Evolutionary conservation across 2,329 filamentous ascomycete genomes (phyloP).

Genomic region (Penicillium concentricum): DNA sequence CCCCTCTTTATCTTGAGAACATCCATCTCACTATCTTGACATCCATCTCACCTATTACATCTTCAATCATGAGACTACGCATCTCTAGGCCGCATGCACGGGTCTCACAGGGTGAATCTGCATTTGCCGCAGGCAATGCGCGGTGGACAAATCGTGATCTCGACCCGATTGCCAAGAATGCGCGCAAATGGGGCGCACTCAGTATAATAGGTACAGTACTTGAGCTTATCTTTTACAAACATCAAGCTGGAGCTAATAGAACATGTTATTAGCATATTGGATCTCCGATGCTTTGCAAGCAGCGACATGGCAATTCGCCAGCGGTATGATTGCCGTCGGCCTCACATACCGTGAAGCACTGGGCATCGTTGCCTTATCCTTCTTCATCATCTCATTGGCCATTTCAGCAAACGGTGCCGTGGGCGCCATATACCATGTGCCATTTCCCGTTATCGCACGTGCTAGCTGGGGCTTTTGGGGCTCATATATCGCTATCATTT

Average conservation of each 20-base stretch:
- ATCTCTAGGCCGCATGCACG: constrained; percentile 43
- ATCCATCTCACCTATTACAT: neutral
- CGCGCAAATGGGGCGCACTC: constrained; percentile 48
- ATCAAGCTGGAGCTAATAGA: neutral
- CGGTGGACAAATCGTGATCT: constrained; percentile 52
- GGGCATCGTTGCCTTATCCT: constrained; percentile 52
- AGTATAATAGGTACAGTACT: constrained; percentile 39
- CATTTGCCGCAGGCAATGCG: constrained; percentile 46
- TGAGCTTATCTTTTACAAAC: neutral
- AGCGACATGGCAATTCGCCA: constrained; percentile 56
- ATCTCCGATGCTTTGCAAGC: constrained; percentile 54
- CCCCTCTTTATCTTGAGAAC: neutral
- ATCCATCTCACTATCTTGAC: neutral
- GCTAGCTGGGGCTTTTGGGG: constrained; percentile 60
- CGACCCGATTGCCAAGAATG: constrained; percentile 47
- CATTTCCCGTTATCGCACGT: constrained; percentile 57
- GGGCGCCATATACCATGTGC: constrained; percentile 51
- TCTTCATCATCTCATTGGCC: constrained; percentile 58
- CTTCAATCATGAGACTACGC: constrained; percentile 16
- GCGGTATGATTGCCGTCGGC: constrained; percentile 51
- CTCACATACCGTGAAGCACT: constrained; percentile 54
- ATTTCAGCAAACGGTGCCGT: constrained; percentile 61
- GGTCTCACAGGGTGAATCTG: constrained; percentile 47
- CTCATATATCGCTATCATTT: constrained; percentile 55
- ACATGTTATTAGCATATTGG: constrained; percentile 47